Evolutionary conservation across 805 yeast genomes (phyloP).

Genomic region (Dipodascopsis tothii): DNA sequence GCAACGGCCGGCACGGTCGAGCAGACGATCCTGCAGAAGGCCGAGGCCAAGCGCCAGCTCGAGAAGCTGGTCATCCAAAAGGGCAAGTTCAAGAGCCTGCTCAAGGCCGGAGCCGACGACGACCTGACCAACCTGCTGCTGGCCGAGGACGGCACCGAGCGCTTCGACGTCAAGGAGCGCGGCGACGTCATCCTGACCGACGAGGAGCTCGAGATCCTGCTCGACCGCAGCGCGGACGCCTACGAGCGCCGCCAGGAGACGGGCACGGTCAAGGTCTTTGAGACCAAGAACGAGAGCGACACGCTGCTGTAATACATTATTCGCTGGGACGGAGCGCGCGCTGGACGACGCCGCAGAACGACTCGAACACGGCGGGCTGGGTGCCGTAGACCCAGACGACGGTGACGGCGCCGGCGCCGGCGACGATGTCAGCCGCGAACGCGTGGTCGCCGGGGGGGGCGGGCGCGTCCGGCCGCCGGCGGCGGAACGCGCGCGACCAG

Average conservation of each 20-base stretch:
- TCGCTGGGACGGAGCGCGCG: too few species aligned
- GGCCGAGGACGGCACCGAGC: constrained; percentile 13
- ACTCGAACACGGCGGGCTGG: constrained; percentile 10
- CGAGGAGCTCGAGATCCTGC: constrained; percentile 9
- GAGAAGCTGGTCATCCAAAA: constrained; percentile 54
- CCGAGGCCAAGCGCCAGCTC: constrained; percentile 69
- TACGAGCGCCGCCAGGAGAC: constrained; percentile 2
- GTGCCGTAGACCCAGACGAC: constrained; percentile 13
- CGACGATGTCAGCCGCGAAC: not conserved
- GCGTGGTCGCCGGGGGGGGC: not conserved
- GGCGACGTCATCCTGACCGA: constrained; percentile 20
- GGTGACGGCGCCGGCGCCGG: not conserved
- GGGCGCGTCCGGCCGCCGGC: not conserved
- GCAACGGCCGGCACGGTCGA: constrained; percentile 75
- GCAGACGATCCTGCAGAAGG: constrained; percentile 68
- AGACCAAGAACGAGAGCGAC: not conserved
- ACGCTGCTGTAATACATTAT: not conserved
- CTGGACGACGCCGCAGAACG: constrained; percentile 16
- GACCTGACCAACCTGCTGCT: constrained; percentile 8
- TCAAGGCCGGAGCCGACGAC: constrained; percentile 4
- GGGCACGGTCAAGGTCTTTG: not conserved
- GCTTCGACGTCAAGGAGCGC: constrained; percentile 13
- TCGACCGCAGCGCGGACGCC: constrained; percentile 18
- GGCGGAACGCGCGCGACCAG: not conserved
- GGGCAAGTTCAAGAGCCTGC: constrained; percentile 22